phyloP scores from a whole-genome alignment of 78 protist species.

The Bigelowiella natans region DNA sequence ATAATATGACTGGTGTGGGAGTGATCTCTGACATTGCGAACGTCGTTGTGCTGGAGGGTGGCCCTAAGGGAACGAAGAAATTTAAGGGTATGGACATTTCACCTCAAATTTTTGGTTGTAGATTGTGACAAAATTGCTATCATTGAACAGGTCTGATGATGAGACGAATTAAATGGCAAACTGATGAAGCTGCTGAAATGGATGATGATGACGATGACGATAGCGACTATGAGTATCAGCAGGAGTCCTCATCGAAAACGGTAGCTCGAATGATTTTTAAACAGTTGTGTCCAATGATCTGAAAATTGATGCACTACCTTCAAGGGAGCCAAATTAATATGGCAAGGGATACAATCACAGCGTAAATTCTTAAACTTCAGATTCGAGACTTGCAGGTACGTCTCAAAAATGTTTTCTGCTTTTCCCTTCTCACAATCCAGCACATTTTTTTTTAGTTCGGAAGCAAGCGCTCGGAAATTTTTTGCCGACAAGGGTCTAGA shows the following conservation, averaged over 20 bases:
- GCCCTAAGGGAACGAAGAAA: background rate
- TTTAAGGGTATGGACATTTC: background rate
- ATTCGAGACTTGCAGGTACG: background rate
- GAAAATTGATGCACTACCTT: too few relatives aligned
- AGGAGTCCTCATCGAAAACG: background rate
- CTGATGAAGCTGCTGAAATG: background rate
- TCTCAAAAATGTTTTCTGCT: background rate
- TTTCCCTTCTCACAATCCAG: background rate
- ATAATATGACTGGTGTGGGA: background rate
- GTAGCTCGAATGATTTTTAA: too few relatives aligned
- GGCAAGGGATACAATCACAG: background rate
- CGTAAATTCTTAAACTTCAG: background rate
- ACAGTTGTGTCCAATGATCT: too few relatives aligned
- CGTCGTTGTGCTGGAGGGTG: background rate
- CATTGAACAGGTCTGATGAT: too few relatives aligned
- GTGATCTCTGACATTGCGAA: background rate
- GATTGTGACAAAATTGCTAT: too few relatives aligned
- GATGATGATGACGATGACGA: background rate
- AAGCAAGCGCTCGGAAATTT: background rate
- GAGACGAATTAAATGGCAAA: background rate
- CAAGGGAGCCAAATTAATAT: background rate
- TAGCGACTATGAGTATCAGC: background rate
- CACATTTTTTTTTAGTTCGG: background rate
- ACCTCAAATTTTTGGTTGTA: too few relatives aligned
- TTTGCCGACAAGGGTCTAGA: background rate